A percentile compares a stretch with the other conserved stretches of the same genome.
Conservation (phyloP, 306 rosid genomes). For the Quillaja saponaria region DNA sequence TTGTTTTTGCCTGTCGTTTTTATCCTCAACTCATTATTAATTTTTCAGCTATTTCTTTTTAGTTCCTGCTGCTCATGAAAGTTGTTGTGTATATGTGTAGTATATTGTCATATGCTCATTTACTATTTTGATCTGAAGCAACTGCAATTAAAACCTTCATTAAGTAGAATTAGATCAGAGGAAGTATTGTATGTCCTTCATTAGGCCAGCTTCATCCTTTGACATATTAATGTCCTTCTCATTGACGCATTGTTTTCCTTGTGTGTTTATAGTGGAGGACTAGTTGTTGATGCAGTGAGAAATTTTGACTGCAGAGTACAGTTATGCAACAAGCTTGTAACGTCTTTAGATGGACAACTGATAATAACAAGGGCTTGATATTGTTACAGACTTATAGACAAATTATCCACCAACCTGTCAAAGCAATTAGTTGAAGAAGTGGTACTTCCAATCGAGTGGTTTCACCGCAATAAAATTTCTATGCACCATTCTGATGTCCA, state of each 20-base stretch:
- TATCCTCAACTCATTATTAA: slow-evolving; percentile 14
- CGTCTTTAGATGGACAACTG: too few relatives aligned
- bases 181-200: slow-evolving; percentile 39
- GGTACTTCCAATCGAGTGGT: too few relatives aligned
- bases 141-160: slow-evolving; percentile 39
- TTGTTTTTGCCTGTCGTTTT: slow-evolving; percentile 41
- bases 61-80: slow-evolving; percentile 52
- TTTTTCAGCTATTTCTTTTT: slow-evolving; percentile 30
- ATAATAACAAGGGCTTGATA: too few relatives aligned
- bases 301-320: too few relatives aligned
- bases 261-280: neutral
- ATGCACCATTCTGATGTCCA: too few relatives aligned
- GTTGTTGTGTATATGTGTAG: slow-evolving; percentile 66
- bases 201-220: slow-evolving; percentile 30
- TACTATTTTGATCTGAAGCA: slow-evolving; percentile 43
- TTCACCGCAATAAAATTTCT: too few relatives aligned
- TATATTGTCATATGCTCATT: slow-evolving; percentile 50
- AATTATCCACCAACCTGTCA: too few relatives aligned
- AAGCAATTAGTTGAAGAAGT: neutral
- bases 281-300: neutral
- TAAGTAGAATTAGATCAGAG: slow-evolving; percentile 41
- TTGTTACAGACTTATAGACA: too few relatives aligned
- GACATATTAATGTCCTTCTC: slow-evolving; percentile 4
- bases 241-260: neutral
- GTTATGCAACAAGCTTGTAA: too few relatives aligned